Conservation (phyloP, 2,329 filamentous ascomycete species). For the Cladosporium sp. region DNA sequence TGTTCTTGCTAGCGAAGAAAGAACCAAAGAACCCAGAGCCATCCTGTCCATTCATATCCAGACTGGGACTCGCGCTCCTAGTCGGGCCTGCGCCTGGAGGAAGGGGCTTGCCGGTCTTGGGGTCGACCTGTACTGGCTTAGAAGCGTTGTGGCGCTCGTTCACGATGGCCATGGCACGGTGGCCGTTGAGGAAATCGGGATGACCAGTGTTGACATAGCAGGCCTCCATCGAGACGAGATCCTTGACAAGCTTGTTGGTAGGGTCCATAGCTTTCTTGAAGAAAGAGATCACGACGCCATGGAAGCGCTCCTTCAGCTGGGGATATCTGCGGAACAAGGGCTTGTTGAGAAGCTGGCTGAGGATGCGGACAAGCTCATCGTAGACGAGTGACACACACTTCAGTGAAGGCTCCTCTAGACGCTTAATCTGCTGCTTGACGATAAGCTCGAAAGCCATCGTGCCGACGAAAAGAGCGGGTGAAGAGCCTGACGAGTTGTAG, state of each 20-base stretch:
- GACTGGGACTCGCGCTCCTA: slow-evolving; percentile 68
- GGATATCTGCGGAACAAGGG: slow-evolving; percentile 88
- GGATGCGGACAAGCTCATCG: slow-evolving; percentile 92
- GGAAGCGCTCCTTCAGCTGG: slow-evolving; percentile 93
- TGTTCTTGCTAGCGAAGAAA: slow-evolving; percentile 99
- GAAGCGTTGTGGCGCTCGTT: slow-evolving; percentile 78
- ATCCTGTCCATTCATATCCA: slow-evolving; percentile 48
- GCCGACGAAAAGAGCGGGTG: slow-evolving; percentile 91
- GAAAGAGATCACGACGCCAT: slow-evolving; percentile 83
- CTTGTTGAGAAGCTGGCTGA: slow-evolving; percentile 83
- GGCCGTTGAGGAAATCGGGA: slow-evolving; percentile 94
- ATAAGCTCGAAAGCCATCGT: slow-evolving; percentile 98
- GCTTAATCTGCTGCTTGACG: slow-evolving; percentile 97
- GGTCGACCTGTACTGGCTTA: slow-evolving; percentile 91
- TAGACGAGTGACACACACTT: slow-evolving; percentile 98
- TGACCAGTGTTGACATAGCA: slow-evolving; percentile 99
- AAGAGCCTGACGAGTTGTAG: slow-evolving; percentile 98
- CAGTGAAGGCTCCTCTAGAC: slow-evolving; percentile 88
- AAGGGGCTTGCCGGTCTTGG: slow-evolving; percentile 95
- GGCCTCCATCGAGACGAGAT: slow-evolving; percentile 90
- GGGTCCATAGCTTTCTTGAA: slow-evolving; percentile 99
- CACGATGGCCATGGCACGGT: slow-evolving; percentile 95
- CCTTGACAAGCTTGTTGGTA: slow-evolving; percentile 91
- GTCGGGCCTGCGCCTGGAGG: slow-evolving; percentile 58
- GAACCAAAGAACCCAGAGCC: slow-evolving; percentile 83